Base-by-base conservation (phyloP, 371 early-diverging fungal genomes). In the Mucor indicus region DNA sequence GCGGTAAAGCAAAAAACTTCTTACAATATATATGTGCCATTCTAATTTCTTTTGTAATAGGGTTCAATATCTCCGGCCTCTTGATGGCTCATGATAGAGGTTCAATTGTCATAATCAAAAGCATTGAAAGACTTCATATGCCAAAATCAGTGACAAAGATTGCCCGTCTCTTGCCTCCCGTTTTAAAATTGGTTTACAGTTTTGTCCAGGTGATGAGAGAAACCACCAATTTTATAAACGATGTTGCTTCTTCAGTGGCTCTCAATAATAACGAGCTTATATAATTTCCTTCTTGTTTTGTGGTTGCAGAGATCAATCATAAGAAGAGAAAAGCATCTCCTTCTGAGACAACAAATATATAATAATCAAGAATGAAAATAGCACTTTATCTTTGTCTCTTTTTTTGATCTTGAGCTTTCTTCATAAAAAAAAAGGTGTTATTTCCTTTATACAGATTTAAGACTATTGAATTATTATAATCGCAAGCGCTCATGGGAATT, bases 261-360 rank as follows among this genome's bases (percentile, higher is more conserved):
- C 33, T 53, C n/a, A 36, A 29, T 31, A 20, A 45, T 25, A 35
- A 35, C 27, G 13, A 12, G 23, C 20, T 25, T 33, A 17, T 53
- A 23, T 40, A 46, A n/a, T 40, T 53, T 22, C 35, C 53, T 35
- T 42, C 53, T 46, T 53, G 53, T 35, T 53, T 53, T 27, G 46
- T 53, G 17, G 46, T 42, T 31, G 29, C 30, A 37, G 44, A 36
- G n/a, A 44, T 36, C 30, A 31, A 30, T 31, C 37, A 43, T 30
- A 51, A 51, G 38, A 51, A 44, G 39, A 51, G 52, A 51, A 51
- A 50, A 43, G 36, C 43, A 50, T 48, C 38, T 48, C 48, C 38
- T 48, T 48, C 39, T 38, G 38, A 48, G 48, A 38, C 39, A 48
- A 48, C 38, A n/a, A n/a, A n/a, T n/a, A n/a, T n/a, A n/a, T n/a